Evolutionary conservation across 2,329 filamentous ascomycete species (phyloP).

Genomic region (Mollisiaceae sp.): DNA sequence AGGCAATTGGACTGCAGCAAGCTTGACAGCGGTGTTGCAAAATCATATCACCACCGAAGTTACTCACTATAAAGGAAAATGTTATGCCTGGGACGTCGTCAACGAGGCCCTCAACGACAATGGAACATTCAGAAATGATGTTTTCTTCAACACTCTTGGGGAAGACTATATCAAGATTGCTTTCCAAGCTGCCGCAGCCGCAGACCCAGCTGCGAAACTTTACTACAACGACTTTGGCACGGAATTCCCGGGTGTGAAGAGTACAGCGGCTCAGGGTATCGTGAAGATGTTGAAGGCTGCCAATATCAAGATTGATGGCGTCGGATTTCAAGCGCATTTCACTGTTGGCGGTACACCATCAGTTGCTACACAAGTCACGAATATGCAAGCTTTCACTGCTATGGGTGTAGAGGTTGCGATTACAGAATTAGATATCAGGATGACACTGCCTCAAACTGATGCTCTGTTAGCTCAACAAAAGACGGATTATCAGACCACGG

Average conservation of each 20-base stretch:
- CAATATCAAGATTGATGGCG: slow-evolving; percentile 62
- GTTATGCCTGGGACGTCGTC: slow-evolving; percentile 69
- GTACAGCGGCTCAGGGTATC: slow-evolving; percentile 50
- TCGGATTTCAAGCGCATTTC: slow-evolving; percentile 68
- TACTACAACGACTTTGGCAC: slow-evolving; percentile 70
- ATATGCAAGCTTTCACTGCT: slow-evolving; percentile 50
- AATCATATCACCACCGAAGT: slow-evolving; percentile 65
- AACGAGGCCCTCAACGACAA: slow-evolving; percentile 67
- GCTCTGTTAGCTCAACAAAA: slow-evolving; percentile 51
- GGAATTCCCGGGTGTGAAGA: slow-evolving; percentile 57
- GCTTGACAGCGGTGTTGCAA: slow-evolving; percentile 59
- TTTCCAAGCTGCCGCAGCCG: slow-evolving; percentile 60
- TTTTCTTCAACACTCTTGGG: slow-evolving; percentile 62
- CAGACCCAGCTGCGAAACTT: slow-evolving; percentile 61
- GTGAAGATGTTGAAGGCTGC: slow-evolving; percentile 52
- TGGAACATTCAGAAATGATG: slow-evolving; percentile 55
- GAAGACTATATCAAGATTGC: slow-evolving; percentile 62
- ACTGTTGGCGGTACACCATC: slow-evolving; percentile 54
- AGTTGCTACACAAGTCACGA: slow-evolving; percentile 51
- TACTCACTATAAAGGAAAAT: slow-evolving; percentile 61
- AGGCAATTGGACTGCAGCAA: slow-evolving; percentile 58
- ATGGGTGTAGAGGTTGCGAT: slow-evolving; percentile 62
- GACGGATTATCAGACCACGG: slow-evolving; percentile 47
- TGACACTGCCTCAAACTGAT: slow-evolving; percentile 50
- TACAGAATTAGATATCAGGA: slow-evolving; percentile 66